Percentiles rank a stretch among this genome's conserved stretches.
phyloP scores from a whole-genome alignment of 2,329 filamentous ascomycete species.

The Monosporascus sp. region DNA sequence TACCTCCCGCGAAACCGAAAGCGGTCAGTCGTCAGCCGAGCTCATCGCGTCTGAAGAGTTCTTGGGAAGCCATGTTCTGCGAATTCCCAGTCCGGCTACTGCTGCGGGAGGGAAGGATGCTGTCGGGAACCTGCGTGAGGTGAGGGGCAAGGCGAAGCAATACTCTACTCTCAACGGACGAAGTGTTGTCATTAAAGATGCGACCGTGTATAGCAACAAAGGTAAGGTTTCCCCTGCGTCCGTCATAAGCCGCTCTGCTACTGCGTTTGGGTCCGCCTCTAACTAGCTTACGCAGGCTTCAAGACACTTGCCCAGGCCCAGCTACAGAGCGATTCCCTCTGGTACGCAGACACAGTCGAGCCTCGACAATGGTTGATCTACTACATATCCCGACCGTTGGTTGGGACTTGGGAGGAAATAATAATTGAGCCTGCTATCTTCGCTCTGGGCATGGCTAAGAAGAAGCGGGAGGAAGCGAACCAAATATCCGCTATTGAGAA shows the following conservation, averaged over 20 bases:
- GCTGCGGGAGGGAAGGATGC: constrained; percentile 51
- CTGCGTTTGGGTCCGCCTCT: constrained; percentile 1
- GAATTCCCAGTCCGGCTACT: constrained; percentile 58
- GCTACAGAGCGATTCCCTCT: constrained; percentile 75
- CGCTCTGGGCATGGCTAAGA: constrained; percentile 38
- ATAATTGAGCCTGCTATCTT: constrained; percentile 64
- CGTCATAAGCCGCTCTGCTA: constrained; percentile 13
- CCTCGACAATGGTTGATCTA: constrained; percentile 94
- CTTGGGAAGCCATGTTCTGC: constrained; percentile 91
- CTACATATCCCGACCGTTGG: constrained; percentile 84
- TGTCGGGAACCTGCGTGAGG: constrained; percentile 69
- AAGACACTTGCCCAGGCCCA: constrained; percentile 87
- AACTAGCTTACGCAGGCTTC: constrained; percentile 58
- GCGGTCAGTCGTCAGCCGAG: constrained; percentile 69
- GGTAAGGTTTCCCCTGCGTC: constrained; percentile 43
- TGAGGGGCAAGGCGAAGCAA: constrained; percentile 87
- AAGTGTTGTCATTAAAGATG: constrained; percentile 91
- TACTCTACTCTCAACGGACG: constrained; percentile 89
- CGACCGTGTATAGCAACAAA: constrained; percentile 92
- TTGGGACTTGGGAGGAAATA: constrained; percentile 75
- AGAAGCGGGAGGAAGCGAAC: constrained; percentile 32
- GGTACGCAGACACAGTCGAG: constrained; percentile 85
- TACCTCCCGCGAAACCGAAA: constrained; percentile 81
- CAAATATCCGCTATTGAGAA: constrained; percentile 32
- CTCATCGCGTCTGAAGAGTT: constrained; percentile 89